Conservation (phyloP, 805 yeast genomes). For the Schwanniomyces occidentalis region DNA sequence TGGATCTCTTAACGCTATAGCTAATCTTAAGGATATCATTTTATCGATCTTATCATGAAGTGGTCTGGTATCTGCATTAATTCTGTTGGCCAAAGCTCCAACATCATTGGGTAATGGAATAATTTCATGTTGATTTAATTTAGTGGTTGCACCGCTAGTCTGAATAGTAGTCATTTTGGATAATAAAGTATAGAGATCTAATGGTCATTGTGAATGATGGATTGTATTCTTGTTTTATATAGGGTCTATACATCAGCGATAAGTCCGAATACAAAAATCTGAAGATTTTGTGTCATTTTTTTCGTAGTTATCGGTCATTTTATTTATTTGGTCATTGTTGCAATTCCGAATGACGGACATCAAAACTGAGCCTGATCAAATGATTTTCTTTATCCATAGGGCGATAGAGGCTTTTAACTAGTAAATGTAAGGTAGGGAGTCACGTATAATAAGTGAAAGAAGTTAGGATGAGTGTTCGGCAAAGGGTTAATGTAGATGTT, state of each 20-base stretch:
- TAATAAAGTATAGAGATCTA: too few relatives aligned
- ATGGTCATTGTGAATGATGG: too few relatives aligned
- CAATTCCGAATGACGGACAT: too few relatives aligned
- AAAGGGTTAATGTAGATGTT: too few relatives aligned
- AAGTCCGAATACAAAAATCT: conserved; percentile 2
- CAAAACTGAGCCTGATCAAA: too few relatives aligned
- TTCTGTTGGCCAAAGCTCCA: conserved; percentile 83
- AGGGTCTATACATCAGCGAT: conserved; percentile 5
- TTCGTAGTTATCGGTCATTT: conserved; percentile 8
- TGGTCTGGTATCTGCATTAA: conserved; percentile 64
- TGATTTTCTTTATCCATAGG: too few relatives aligned
- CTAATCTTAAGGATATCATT: conserved; percentile 66
- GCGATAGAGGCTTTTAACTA: too few relatives aligned
- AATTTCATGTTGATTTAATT: conserved; percentile 47
- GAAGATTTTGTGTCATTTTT: not conserved
- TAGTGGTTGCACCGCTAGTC: conserved; percentile 29
- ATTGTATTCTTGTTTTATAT: too few relatives aligned
- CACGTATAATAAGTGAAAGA: too few relatives aligned
- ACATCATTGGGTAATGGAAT: conserved; percentile 78
- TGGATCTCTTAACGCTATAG: conserved; percentile 73
- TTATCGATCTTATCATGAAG: conserved; percentile 71
- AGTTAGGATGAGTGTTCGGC: too few relatives aligned
- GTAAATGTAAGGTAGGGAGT: too few relatives aligned
- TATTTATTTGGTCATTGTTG: too few relatives aligned
- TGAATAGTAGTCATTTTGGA: conserved; percentile 17